Conservation (phyloP, 352 stramenopile species). For the Phytophthora fragariae region DNA sequence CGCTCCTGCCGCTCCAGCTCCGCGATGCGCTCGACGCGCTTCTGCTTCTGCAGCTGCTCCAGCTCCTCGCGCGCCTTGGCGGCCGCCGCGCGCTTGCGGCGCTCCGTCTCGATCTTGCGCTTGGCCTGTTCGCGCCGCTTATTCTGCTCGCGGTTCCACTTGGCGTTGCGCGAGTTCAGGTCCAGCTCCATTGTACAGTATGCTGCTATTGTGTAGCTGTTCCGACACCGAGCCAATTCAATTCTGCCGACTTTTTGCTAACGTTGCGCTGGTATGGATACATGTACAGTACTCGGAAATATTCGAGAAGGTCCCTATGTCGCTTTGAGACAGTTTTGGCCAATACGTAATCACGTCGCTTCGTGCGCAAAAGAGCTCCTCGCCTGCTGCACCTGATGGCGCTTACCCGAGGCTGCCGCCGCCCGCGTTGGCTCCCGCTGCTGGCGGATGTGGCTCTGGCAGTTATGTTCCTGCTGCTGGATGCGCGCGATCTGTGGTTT, state of each 20-base stretch:
- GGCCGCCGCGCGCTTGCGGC: slow-evolving; percentile 54
- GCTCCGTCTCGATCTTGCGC: slow-evolving; percentile 61
- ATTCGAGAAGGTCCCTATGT: slow-evolving; percentile 14
- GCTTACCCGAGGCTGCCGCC: slow-evolving; percentile 1
- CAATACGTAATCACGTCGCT: slow-evolving; percentile 35
- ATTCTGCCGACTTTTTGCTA: slow-evolving; percentile 4
- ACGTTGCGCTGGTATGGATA: background rate
- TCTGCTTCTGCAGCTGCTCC: slow-evolving; percentile 53
- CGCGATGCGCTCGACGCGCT: slow-evolving; percentile 59
- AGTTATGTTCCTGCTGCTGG: slow-evolving; percentile 45
- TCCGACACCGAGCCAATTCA: slow-evolving; percentile 4
- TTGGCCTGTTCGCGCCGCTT: slow-evolving; percentile 68
- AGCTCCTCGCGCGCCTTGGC: slow-evolving; percentile 52
- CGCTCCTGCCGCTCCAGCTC: slow-evolving; percentile 61
- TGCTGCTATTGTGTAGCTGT: background rate
- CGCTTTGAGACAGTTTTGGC: background rate
- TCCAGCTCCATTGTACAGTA: slow-evolving; percentile 67
- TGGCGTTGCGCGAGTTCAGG: slow-evolving; percentile 68
- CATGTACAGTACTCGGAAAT: too few species aligned
- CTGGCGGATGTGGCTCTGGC: slow-evolving; percentile 43
- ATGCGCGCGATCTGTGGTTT: slow-evolving; percentile 66
- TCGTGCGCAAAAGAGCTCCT: slow-evolving; percentile 21
- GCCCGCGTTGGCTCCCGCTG: slow-evolving; percentile 28
- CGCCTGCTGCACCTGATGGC: slow-evolving; percentile 2
- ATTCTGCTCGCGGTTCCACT: slow-evolving; percentile 74